Evolutionary conservation across 257 asterid species (phyloP).

Genomic region (Solanum etuberosum): DNA sequence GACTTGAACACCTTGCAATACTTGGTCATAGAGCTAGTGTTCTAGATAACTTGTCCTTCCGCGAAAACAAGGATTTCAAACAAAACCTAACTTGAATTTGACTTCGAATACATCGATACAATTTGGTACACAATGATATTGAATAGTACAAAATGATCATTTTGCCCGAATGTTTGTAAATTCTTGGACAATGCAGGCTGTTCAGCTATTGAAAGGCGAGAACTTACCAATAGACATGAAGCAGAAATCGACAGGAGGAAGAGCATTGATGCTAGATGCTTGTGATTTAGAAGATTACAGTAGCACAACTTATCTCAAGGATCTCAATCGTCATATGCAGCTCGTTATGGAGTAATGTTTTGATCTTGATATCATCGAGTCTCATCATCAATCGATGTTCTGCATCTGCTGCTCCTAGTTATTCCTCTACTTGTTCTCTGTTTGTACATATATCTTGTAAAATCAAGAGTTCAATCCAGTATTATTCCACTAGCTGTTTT

Average conservation of each 20-base stretch:
- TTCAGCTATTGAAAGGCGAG: conserved; percentile 63
- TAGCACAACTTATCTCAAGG: conserved; percentile 57
- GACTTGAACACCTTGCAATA: neutral
- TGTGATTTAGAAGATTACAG: conserved; percentile 78
- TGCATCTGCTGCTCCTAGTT: neutral
- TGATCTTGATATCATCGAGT: neutral
- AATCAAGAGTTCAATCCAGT: neutral
- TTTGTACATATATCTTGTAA: conserved; percentile 1
- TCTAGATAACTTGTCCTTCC: neutral
- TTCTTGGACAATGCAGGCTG: conserved; percentile 39
- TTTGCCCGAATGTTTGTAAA: neutral
- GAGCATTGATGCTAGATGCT: conserved; percentile 49
- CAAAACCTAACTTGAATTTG: neutral
- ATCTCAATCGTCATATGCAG: conserved; percentile 82
- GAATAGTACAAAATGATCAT: neutral
- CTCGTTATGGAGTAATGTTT: conserved; percentile 66
- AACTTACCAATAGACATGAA: conserved; percentile 41
- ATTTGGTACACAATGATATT: neutral
- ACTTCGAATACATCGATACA: neutral
- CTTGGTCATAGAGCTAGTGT: neutral
- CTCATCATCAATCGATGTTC: neutral
- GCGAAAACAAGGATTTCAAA: neutral
- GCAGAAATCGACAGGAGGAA: conserved; percentile 55
- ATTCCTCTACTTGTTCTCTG: neutral
- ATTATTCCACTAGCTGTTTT: neutral